Evolutionary conservation across 1,139 yeast species (phyloP).

Genomic region (Taiozyma sp.): DNA sequence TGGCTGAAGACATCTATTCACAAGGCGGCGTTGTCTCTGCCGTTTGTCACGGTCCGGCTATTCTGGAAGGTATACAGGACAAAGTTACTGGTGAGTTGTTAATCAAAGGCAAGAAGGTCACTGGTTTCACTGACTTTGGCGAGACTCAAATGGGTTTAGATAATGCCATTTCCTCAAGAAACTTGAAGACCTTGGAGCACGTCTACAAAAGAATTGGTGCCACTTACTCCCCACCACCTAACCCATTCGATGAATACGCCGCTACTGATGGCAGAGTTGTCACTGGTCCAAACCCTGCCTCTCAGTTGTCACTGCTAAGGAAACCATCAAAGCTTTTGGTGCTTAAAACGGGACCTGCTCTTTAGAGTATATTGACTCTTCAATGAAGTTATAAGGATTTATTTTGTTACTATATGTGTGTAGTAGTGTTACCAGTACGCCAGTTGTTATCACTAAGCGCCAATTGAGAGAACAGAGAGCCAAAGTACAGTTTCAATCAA

Average conservation of each 20-base stretch:
- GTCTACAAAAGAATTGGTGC: slow-evolving; percentile 38
- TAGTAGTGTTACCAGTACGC: too few species aligned
- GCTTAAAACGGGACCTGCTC: background rate
- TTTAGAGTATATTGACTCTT: background rate
- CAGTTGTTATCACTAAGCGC: too few species aligned
- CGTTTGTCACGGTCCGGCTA: slow-evolving; percentile 63
- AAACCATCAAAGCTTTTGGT: slow-evolving; percentile 15
- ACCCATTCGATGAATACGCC: slow-evolving; percentile 48
- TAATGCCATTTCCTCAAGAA: slow-evolving; percentile 29
- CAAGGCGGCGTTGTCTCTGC: slow-evolving; percentile 53
- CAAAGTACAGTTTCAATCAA: background rate
- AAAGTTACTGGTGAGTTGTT: slow-evolving; percentile 37
- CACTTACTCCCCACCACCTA: slow-evolving; percentile 37
- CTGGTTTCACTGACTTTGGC: slow-evolving; percentile 58
- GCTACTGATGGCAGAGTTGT: slow-evolving; percentile 50
- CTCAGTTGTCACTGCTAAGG: slow-evolving; percentile 44
- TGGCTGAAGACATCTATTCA: slow-evolving; percentile 42
- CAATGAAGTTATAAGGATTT: background rate
- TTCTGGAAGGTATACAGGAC: slow-evolving; percentile 42
- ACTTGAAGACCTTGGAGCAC: slow-evolving; percentile 33
- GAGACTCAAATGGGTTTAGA: slow-evolving; percentile 39
- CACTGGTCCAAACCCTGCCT: slow-evolving; percentile 60
- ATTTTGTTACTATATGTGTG: too few species aligned
- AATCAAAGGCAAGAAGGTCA: slow-evolving; percentile 45
- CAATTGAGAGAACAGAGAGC: too few species aligned